Conservation (phyloP, 257 asterid species). For the Plantago ovata region DNA sequence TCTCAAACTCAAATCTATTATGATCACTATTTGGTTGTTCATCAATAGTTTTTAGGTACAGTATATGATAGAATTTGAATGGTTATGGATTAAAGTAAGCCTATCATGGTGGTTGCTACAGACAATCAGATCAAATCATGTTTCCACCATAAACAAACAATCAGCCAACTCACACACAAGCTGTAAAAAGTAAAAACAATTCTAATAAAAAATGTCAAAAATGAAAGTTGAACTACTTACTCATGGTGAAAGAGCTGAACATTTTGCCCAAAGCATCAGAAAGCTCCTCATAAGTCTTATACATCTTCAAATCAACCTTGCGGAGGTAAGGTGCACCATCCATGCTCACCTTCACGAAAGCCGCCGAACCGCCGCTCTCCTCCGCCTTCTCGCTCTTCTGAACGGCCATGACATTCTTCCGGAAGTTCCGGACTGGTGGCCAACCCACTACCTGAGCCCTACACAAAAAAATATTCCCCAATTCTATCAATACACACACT, state of each 20-base stretch:
- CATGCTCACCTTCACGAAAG: constrained; percentile 78
- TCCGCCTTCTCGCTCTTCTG: constrained; percentile 38
- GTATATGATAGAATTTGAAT: background rate
- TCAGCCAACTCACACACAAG: too few species aligned
- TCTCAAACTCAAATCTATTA: too few species aligned
- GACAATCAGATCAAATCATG: constrained; percentile 1
- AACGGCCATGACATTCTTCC: constrained; percentile 50
- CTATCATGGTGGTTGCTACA: constrained; percentile 2
- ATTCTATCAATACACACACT: background rate
- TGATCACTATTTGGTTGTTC: background rate
- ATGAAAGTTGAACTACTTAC: constrained; percentile 20
- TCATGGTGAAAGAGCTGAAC: constrained; percentile 66
- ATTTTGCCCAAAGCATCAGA: constrained; percentile 66
- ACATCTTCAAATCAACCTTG: constrained; percentile 69
- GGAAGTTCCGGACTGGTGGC: constrained; percentile 82
- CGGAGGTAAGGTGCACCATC: constrained; percentile 93
- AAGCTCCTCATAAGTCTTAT: constrained; percentile 56
- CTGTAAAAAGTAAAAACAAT: background rate
- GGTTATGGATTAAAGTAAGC: background rate
- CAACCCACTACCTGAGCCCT: constrained; percentile 94
- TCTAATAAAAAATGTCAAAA: background rate
- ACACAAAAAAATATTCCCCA: constrained; percentile 3
- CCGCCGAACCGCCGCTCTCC: constrained; percentile 35
- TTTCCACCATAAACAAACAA: background rate
- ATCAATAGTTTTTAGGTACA: background rate